These are phyloP conservation scores for Spergularia marina DNA, from an alignment of 148 eudicot species.

Conservation along the genomic window DNA sequence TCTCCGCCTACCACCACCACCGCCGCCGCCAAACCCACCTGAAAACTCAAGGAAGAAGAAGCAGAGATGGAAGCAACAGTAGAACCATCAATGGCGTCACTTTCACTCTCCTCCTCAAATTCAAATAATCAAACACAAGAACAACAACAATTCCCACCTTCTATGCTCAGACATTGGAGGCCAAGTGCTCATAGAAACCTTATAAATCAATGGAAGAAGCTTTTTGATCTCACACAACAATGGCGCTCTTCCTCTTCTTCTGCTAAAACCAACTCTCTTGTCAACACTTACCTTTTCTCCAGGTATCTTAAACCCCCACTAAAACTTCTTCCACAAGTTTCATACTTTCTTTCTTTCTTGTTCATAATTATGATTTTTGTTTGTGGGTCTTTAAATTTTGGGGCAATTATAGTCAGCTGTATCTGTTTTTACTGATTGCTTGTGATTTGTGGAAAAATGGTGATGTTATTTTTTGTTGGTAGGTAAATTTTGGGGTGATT, in stretches of 20 bases:
- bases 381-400: too few species aligned
- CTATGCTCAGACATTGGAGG: constrained; percentile 61
- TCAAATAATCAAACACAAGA: constrained; percentile 19
- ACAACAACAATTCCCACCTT: constrained; percentile 30
- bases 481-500: not conserved
- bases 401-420: too few species aligned
- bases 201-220: constrained; percentile 85
- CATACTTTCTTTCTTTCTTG: not conserved
- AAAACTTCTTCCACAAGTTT: not conserved
- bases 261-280: constrained; percentile 58
- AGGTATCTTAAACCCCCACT: constrained; percentile 25
- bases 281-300: constrained; percentile 64
- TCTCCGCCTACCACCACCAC: too few species aligned
- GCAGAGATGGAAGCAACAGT: constrained; percentile 17
- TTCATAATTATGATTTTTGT: not conserved
- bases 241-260: constrained; percentile 53
- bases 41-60: not conserved
- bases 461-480: not conserved
- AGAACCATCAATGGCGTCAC: constrained; percentile 18
- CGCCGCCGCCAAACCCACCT: too few species aligned
- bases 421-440: not conserved
- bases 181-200: constrained; percentile 83
- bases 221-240: constrained; percentile 43
- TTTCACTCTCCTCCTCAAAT: constrained; percentile 24
- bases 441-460: not conserved